Evolutionary conservation across 805 yeast species (phyloP), one percentile per base, ranked within the genome.

Genomic region (Grigorovia humatica): DNA sequence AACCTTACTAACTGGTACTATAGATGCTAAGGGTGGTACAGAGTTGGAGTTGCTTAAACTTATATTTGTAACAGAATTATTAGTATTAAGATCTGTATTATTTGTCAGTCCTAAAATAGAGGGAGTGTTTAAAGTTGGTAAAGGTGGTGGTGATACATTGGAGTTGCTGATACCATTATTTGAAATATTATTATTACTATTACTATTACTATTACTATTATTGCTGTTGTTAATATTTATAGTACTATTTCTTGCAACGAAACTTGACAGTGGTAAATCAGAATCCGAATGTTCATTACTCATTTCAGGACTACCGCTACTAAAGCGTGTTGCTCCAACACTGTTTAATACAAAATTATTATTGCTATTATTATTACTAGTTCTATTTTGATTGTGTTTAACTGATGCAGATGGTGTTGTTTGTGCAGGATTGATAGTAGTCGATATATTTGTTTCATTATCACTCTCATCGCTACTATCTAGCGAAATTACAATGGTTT

Each of bases 381-480:
- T 8, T 38, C n/a, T 15, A 38, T 38, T 38, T 23, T 23, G 27
- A 23, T 23, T 23, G 27, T 23, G 27, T 3, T 23, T 23, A 23
- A 23, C 27, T 23, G 27, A 23, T 23, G 27, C 27, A 23, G 27
- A 23, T 23, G 27, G 27, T 38, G 42, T n/a, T 38, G 17, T 7
- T 3, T 13, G 17, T 13, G 42, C 18, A 27, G 27, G 12, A 15
- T 13, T 17, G 9, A 29, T 9, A 17, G 47, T 35, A 20, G 27
- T 18, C 30, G 50, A 18, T 29, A 35, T 11, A 43, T 35, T 47
- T 43, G 44, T 41, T 17, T 30, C 40, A 12, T 23, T 20, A 30
- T 41, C 46, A 20, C 50, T 52, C 1, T 58, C 66, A 5, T 70
- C 76, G 41, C 74, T 80, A 53, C 80, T 77, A 54, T 78, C 82